A percentile compares a stretch with the other conserved stretches of the same genome.
These are phyloP conservation scores for Eucalyptus grandis DNA, from an alignment of 345 rosid species.

Conservation along the genomic window DNA sequence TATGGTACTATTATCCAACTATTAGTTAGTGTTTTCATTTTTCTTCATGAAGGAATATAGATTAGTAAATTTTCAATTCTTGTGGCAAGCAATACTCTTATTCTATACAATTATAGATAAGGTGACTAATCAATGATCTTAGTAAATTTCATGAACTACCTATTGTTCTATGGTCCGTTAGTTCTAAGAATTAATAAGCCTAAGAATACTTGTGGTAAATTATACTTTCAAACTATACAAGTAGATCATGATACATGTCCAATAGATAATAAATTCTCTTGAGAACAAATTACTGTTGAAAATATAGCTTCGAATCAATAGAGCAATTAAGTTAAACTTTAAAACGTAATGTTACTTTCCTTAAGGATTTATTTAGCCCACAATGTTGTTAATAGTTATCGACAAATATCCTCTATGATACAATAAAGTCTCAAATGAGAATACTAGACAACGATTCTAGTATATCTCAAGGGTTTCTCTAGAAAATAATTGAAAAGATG, in stretches of 20 bases:
- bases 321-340: too few relatives aligned
- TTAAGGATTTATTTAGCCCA: too few relatives aligned
- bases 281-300: too few relatives aligned
- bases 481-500: too few relatives aligned
- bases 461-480: too few relatives aligned
- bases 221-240: background rate
- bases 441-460: too few relatives aligned
- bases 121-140: background rate
- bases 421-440: too few relatives aligned
- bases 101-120: background rate
- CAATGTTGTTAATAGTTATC: accelerated
- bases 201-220: background rate
- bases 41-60: background rate
- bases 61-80: background rate
- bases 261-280: too few relatives aligned
- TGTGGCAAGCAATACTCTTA: background rate
- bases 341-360: too few relatives aligned
- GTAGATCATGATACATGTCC: too few relatives aligned
- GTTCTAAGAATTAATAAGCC: background rate
- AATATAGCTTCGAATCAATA: too few relatives aligned
- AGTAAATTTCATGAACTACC: background rate
- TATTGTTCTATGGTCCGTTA: background rate
- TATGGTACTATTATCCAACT: background rate
- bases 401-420: too few relatives aligned
- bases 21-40: background rate